Evolutionary conservation across 495 filamentous ascomycete species (phyloP), one percentile per base, ranked within the genome.

Genomic region (Amniculicola lignicola): DNA sequence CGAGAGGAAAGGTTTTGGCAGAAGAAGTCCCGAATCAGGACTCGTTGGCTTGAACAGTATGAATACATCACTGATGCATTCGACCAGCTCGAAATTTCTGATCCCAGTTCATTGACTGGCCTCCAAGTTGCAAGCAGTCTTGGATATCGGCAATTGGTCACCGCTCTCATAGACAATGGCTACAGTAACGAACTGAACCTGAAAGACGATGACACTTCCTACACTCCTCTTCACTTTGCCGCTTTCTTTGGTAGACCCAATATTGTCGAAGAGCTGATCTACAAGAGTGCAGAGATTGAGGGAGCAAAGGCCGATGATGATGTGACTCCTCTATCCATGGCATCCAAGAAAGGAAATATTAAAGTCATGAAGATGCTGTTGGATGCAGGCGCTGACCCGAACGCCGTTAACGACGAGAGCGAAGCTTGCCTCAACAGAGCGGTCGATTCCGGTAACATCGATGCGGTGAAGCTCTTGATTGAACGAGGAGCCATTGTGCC

Each of bases 241-340:
- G 37, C 51, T 4, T 44, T 4, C 7, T 43, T 23, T 28, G 41
- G 41, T 6, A 18, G 29, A 4, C 4, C 15, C 5, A 24, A 54
- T 15, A 46, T 46, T 15, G 51, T 49, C 18, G 27, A 46, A 35
- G 16, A 45, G 28, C 41, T 54, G 7, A 4, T 54, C 28, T 21
- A 27, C 22, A 49, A 49, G 6, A 41, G 25, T 33, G 51, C 21
- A 23, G 15, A 29, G 10, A 41, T 54, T 4, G 36, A 54, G 41
- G 27, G 69, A n/a, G 69, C 36, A 21, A 38, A 54, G 2, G 64
- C 70, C 9, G 54, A 52, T 33, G 38, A 49, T 6, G 57, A 65
- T 11, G 51, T 61, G 28, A 58, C 35, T 4, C 51, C 54, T 12
- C 51, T 58, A 9, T 3, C 6, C 7, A 45, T 45, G 21, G 54